These are phyloP conservation scores for Pichia cephalocereana DNA, from an alignment of 805 yeast genomes.

Conservation along the genomic window DNA sequence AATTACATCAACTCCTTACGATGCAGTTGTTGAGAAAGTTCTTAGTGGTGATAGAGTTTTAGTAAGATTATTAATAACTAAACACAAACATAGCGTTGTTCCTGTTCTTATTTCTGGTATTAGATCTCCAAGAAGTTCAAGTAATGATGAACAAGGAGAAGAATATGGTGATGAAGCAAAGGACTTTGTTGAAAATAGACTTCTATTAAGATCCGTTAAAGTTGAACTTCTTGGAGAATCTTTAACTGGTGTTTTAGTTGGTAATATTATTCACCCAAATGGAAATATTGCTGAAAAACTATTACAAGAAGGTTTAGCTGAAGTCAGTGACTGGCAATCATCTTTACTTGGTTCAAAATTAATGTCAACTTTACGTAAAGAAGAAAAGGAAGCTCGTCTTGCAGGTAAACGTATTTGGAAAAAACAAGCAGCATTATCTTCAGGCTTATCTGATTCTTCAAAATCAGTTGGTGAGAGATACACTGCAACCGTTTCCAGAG, in stretches of 20 bases:
- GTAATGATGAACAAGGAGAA: slow-evolving; percentile 34
- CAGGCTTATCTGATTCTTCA: slow-evolving; percentile 12
- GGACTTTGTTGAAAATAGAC: slow-evolving; percentile 50
- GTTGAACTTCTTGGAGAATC: slow-evolving; percentile 52
- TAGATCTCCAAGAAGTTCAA: slow-evolving; percentile 60
- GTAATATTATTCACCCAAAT: slow-evolving; percentile 56
- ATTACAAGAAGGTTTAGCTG: slow-evolving; percentile 62
- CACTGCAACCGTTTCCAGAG: slow-evolving; percentile 48
- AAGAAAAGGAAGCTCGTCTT: slow-evolving; percentile 53
- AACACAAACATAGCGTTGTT: slow-evolving; percentile 44
- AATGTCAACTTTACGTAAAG: slow-evolving; percentile 54
- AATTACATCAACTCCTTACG: slow-evolving; percentile 31
- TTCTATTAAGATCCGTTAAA: slow-evolving; percentile 52
- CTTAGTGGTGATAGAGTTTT: slow-evolving; percentile 72
- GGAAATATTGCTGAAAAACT: slow-evolving; percentile 67
- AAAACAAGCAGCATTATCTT: slow-evolving; percentile 15
- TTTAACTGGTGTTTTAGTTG: slow-evolving; percentile 53
- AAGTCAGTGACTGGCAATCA: slow-evolving; percentile 76
- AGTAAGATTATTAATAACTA: slow-evolving; percentile 36
- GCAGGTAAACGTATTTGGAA: slow-evolving; percentile 53
- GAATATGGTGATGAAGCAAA: slow-evolving; percentile 63
- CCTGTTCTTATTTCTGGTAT: slow-evolving; percentile 68
- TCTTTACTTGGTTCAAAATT: slow-evolving; percentile 51
- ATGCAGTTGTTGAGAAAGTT: slow-evolving; percentile 65
- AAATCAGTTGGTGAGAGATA: slow-evolving; percentile 38